A percentile compares a stretch with the other conserved stretches of the same genome.
Conservation (phyloP, 179 eudicot species). For the Drosera spatulata region DNA sequence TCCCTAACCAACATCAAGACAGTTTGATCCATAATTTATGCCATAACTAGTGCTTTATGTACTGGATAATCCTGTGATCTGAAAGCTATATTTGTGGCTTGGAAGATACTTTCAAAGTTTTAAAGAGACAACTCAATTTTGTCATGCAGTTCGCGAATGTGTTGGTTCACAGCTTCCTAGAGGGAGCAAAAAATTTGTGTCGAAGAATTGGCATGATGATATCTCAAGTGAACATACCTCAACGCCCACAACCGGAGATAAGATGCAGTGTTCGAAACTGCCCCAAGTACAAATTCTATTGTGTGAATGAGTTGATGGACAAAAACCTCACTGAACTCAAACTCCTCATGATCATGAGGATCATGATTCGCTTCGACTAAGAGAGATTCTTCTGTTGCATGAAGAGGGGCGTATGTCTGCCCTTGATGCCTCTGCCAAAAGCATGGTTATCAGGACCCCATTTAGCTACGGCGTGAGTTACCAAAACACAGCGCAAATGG, state of each 20-base stretch:
- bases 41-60: too few species aligned
- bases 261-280: slow-evolving; percentile 72
- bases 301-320: slow-evolving; percentile 73
- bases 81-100: too few species aligned
- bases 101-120: too few species aligned
- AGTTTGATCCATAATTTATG: too few species aligned
- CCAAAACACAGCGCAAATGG: background rate
- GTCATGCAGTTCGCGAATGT: too few species aligned
- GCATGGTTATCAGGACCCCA: background rate
- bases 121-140: too few species aligned
- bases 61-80: too few species aligned
- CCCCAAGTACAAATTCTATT: slow-evolving; percentile 67
- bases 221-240: slow-evolving; percentile 25
- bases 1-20: background rate
- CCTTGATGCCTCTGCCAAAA: slow-evolving; percentile 53
- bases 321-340: slow-evolving; percentile 60
- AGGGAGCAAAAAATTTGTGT: too few species aligned
- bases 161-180: too few species aligned
- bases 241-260: slow-evolving; percentile 75
- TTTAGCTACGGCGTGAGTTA: background rate
- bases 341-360: slow-evolving; percentile 54
- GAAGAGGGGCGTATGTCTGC: slow-evolving; percentile 31
- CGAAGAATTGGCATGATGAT: background rate
- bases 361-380: slow-evolving; percentile 33
- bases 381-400: slow-evolving; percentile 28